Conservation (phyloP, 208 protist genomes). For the Crithidia fasciculata region DNA sequence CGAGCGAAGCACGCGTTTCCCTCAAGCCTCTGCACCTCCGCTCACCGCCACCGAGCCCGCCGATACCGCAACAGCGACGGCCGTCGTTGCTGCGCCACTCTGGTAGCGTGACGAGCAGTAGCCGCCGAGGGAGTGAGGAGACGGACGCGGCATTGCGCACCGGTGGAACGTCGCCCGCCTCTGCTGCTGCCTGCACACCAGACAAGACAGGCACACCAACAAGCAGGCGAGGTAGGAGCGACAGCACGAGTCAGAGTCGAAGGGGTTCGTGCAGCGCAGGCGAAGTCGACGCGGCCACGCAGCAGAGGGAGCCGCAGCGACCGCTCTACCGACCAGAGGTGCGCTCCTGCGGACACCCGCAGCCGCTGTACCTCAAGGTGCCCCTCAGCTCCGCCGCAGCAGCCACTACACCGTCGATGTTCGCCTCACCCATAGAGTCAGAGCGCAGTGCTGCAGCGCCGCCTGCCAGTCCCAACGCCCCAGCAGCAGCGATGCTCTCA, state of each 20-base stretch:
- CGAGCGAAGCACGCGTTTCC: conserved; percentile 9
- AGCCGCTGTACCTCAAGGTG: conserved; percentile 16
- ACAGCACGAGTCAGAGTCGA: too few species aligned
- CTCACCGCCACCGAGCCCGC: conserved; percentile 11
- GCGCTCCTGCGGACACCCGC: conserved; percentile 25
- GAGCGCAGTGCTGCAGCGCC: too few species aligned
- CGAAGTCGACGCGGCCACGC: not conserved
- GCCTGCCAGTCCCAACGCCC: not conserved
- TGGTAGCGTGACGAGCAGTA: not conserved
- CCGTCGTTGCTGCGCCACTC: conserved; percentile 16
- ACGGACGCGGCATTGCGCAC: not conserved
- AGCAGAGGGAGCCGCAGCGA: not conserved
- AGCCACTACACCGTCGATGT: too few species aligned
- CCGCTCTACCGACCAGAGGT: conserved; percentile 26
- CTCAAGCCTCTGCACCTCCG: conserved; percentile 22
- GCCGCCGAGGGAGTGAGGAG: not conserved
- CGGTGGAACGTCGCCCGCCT: not conserved
- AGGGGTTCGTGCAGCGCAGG: too few species aligned
- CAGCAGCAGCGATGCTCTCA: not conserved
- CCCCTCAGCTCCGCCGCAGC: not conserved
- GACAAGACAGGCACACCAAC: not conserved
- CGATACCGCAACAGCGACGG: not conserved
- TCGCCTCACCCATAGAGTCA: too few species aligned
- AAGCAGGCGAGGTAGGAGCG: not conserved
- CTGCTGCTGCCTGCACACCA: not conserved